These are phyloP conservation scores for Malassezia equina DNA, from an alignment of 1,284 basidiomycete species.

Conservation along the genomic window DNA sequence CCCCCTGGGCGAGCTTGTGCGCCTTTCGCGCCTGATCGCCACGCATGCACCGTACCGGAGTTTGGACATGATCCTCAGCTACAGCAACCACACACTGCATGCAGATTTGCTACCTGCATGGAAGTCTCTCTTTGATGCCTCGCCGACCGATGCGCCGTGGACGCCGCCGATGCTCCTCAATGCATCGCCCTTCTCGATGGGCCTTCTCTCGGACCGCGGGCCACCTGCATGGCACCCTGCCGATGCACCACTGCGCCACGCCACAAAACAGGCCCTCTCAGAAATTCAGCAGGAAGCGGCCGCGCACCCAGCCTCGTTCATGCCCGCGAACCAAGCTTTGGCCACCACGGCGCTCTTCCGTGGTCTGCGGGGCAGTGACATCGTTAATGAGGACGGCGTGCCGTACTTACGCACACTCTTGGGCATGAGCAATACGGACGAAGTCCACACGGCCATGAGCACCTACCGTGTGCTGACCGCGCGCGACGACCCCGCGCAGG, in stretches of 20 bases:
- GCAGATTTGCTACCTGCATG: conserved; percentile 34
- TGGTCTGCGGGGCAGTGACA: conserved; percentile 26
- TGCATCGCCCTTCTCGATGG: conserved; percentile 87
- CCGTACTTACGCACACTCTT: conserved; percentile 34
- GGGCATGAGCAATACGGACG: conserved; percentile 38
- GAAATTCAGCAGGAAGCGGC: conserved; percentile 10
- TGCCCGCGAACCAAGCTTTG: conserved; percentile 19
- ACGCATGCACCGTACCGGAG: conserved; percentile 29
- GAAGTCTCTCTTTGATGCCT: conserved; percentile 24
- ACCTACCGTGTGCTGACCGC: conserved; percentile 30
- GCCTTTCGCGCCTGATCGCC: conserved; percentile 64
- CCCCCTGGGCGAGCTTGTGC: conserved; percentile 76
- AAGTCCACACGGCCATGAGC: conserved; percentile 38
- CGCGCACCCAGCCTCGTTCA: background rate
- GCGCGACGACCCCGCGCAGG: background rate
- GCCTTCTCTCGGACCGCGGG: conserved; percentile 60
- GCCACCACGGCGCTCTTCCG: conserved; percentile 32
- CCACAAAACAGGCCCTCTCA: conserved; percentile 31
- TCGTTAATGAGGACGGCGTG: background rate
- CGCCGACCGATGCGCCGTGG: conserved; percentile 18
- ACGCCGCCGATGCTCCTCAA: conserved; percentile 58
- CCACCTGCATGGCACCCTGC: conserved; percentile 81
- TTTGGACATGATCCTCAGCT: conserved; percentile 47
- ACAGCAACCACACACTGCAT: conserved; percentile 43
- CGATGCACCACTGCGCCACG: conserved; percentile 53